These are phyloP conservation scores for Euphorbia pulcherrima DNA, from an alignment of 345 rosid genomes.

Conservation along the genomic window DNA sequence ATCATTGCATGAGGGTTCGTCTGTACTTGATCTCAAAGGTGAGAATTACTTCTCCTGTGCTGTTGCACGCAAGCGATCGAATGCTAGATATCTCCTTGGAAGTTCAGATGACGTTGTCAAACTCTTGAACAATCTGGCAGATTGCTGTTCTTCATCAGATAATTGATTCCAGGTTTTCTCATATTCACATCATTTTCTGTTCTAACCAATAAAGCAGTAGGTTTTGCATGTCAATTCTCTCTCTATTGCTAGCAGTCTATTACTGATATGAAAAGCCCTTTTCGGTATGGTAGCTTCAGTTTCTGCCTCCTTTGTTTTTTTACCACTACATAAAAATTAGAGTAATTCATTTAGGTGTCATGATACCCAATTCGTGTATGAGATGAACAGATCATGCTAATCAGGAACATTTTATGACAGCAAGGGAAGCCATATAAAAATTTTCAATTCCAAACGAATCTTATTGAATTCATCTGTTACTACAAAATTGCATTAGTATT, in stretches of 20 bases:
- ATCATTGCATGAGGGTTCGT: conserved; percentile 41
- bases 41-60: conserved; percentile 58
- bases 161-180: conserved; percentile 8
- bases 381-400: not conserved
- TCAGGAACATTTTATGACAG: not conserved
- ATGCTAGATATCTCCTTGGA: conserved; percentile 44
- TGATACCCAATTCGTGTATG: not conserved
- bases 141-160: not conserved
- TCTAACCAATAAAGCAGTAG: not conserved
- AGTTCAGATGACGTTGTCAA: conserved; percentile 41
- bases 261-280: not conserved
- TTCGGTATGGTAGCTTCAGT: not conserved
- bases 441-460: not conserved
- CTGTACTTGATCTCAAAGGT: conserved; percentile 50
- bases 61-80: conserved; percentile 47
- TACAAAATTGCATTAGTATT: not conserved
- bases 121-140: conserved; percentile 37
- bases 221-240: not conserved
- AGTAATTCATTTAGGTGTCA: not conserved
- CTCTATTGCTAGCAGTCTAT: not conserved
- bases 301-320: not conserved
- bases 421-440: not conserved
- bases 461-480: not conserved
- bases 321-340: not conserved
- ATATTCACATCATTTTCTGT: not conserved